Evolutionary conservation across 371 early-diverging fungal species (phyloP), one percentile per base, ranked within the genome.

Genomic region (Mortierella sp.): DNA sequence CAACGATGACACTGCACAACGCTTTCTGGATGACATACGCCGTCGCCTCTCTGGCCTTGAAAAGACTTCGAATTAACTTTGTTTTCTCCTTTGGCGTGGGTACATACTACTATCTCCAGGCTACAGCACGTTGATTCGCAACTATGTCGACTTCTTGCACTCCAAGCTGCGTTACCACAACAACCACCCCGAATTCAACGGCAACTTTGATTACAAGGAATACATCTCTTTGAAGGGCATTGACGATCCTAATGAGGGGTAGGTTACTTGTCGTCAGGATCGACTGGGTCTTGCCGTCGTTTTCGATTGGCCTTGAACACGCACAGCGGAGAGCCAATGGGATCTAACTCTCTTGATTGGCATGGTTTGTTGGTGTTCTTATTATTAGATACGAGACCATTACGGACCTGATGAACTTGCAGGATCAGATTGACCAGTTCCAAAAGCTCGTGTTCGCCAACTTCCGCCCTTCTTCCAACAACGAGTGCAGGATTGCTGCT

Each of bases 181-280:
- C 43, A 88, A 93, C 26, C 97, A 98, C 87, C 97, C 98, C 11
- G 97, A 97, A 76, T 99, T 98, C 84, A 96, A 93, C 74, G 98
- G 97, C 37, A 94, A 92, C 73, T 98, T 99, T 89, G 98, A 98
- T 82, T 99, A 98, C 88, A 96, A 98, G 78, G 99, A 99, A 82
- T 99, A 98, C 76, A 93, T 97, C 44, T 95, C 96, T 51, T 89
- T 98, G 75, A 96, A 95, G 87, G 96, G 96, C 59, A 96, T 97
- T 72, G 96, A 98, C 82, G 98, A 98, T 90, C 98, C 98, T 16
- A 98, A 99, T 88, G 98, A 98, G 92, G 98, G 99, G 93, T 98
- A 92, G 74, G 78, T 82, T 28, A 26, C 21, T 8, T 24, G 6
- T 19, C 6, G 0, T 24, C 37, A 40, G 11, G 34, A 34, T 37